Evolutionary conservation across 768 basidiomycete species (phyloP), one percentile per base, ranked within the genome.

Genomic region (Artomyces pyxidatus): DNA sequence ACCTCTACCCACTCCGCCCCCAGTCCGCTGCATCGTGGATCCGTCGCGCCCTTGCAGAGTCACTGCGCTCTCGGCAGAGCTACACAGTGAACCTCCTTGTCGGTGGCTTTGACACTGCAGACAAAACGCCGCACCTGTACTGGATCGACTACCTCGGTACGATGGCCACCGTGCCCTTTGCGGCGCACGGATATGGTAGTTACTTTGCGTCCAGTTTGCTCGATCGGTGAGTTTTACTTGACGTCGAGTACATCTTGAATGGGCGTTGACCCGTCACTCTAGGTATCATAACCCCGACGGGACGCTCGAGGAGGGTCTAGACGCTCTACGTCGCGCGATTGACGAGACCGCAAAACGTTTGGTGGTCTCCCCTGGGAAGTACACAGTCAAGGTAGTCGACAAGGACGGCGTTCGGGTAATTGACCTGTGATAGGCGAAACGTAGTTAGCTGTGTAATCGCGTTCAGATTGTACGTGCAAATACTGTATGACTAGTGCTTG

Each of bases 141-240:
- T 98, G 94, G 93, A 74, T 97, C 51, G 96, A 99, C 71, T 92
- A 95, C 66, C 76, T 96, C 27, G 96, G 96, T 22, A 95, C 96
- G 5, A 75, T 88, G 61, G 78, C 83, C 3, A 78, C 83, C 48
- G 86, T 96, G 11, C 93, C 93, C 0, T 99, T 93, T 63, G 93
- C 83, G 14, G 93, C 92, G 1, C 95, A 98, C 61, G 96, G 96
- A 2, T 93, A 97, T 63, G 96, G 92, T 38, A 77, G 84, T 48
- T 96, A 93, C 69, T 96, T 98, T 66, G 85, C 83, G 9, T 68
- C 97, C 57, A 83, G 85, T 78, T 86, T 95, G 63, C 75, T 98
- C 47, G 96, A 99, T 63, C 75, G 88, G 88, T 89, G 49, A 32
- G 78, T 62, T 16, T 14, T 17, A 3, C 27, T n/a, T 1, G 10